Evolutionary conservation across 768 basidiomycete genomes (phyloP).

Genomic region (Tremella yokohamensis): DNA sequence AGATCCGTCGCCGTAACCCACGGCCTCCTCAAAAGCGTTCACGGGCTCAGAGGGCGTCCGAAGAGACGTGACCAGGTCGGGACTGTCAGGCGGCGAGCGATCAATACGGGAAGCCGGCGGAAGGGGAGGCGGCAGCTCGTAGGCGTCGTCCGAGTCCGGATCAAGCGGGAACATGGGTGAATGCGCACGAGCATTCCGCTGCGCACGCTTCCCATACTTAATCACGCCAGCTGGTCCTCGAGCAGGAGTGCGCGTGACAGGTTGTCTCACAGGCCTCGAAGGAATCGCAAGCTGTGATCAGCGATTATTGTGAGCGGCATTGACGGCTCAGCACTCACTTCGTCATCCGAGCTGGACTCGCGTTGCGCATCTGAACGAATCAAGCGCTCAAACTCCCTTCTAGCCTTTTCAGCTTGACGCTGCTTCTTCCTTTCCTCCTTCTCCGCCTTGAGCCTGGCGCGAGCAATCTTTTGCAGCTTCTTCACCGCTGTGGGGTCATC

Average conservation of each 20-base stretch:
- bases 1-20: constrained; percentile 5
- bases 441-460: constrained; percentile 17
- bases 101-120: not conserved
- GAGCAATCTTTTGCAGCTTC: constrained; percentile 32
- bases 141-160: not conserved
- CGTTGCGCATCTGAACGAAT: constrained; percentile 3
- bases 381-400: constrained; percentile 27
- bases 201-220: too few relatives aligned
- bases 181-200: not conserved
- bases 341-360: not conserved
- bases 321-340: too few relatives aligned
- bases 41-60: not conserved
- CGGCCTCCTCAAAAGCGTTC: not conserved
- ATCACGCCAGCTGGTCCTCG: too few relatives aligned
- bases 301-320: too few relatives aligned
- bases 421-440: constrained; percentile 25
- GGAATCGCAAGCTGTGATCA: too few relatives aligned
- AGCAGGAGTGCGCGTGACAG: too few relatives aligned
- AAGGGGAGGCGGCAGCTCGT: not conserved
- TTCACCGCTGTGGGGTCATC: constrained; percentile 17
- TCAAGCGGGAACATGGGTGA: not conserved
- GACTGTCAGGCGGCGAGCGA: not conserved
- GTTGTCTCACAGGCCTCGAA: too few relatives aligned
- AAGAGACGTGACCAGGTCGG: not conserved
- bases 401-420: constrained; percentile 17